Conservation (phyloP, 1,139 yeast genomes). For the Pichia sp. region DNA sequence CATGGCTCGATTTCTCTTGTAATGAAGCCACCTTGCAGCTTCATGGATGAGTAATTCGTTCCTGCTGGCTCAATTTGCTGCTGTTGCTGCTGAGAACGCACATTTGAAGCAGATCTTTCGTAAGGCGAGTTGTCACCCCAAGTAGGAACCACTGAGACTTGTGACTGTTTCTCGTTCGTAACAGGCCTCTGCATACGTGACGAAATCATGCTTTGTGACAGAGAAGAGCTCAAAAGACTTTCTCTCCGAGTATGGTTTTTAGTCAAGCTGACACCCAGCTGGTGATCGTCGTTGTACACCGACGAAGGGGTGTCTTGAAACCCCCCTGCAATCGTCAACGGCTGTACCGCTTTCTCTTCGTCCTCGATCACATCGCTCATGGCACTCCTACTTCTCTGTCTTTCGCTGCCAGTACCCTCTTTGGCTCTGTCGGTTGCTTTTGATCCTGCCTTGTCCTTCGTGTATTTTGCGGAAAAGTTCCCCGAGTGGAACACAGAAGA, state of each 20-base stretch:
- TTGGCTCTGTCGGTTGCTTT: background rate
- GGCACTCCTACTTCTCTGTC: background rate
- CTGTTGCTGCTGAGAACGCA: background rate
- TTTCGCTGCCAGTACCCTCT: background rate
- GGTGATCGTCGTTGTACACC: conserved; percentile 5
- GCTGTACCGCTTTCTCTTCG: conserved; percentile 12
- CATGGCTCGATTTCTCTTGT: conserved; percentile 77
- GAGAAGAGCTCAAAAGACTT: conserved; percentile 17
- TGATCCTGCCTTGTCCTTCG: conserved; percentile 18
- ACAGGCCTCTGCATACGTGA: conserved; percentile 7
- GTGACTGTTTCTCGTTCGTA: background rate
- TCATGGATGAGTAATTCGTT: conserved; percentile 50
- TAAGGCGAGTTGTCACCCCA: conserved; percentile 5
- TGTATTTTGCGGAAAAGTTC: conserved; percentile 30
- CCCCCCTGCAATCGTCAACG: conserved; percentile 31
- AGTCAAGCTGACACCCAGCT: conserved; percentile 9
- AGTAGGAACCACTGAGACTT: background rate
- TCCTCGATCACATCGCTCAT: background rate
- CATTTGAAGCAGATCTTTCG: background rate
- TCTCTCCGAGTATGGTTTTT: conserved; percentile 11
- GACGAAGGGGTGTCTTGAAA: conserved; percentile 16
- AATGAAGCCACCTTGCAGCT: conserved; percentile 80
- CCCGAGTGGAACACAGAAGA: conserved; percentile 26
- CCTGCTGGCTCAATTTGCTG: conserved; percentile 27
- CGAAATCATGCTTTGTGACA: conserved; percentile 12